Evolutionary conservation across 768 basidiomycete species (phyloP).

Genomic region (Hortiboletus campestris): DNA sequence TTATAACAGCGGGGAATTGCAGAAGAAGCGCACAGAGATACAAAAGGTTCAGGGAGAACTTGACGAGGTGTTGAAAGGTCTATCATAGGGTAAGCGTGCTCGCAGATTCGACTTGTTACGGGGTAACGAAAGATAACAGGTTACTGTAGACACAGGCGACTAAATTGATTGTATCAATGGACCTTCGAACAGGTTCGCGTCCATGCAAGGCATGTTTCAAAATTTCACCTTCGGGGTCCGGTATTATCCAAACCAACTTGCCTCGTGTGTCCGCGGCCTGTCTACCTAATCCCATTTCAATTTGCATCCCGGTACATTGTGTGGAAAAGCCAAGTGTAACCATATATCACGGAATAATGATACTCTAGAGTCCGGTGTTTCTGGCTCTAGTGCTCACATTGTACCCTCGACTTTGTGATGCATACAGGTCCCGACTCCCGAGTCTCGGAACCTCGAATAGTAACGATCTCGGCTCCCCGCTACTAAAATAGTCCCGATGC

Average conservation of each 20-base stretch:
- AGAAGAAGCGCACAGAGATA: slow-evolving; percentile 50
- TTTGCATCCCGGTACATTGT: not conserved
- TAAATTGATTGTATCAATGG: not conserved
- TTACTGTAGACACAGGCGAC: not conserved
- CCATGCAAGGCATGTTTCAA: not conserved
- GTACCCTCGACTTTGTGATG: not conserved
- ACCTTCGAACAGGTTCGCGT: not conserved
- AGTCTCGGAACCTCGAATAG: slow-evolving; percentile 1
- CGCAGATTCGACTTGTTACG: not conserved
- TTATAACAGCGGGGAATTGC: slow-evolving; percentile 43
- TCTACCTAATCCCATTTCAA: not conserved
- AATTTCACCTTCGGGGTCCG: not conserved
- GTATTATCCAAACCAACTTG: not conserved
- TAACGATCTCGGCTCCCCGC: not conserved
- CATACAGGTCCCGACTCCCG: not conserved
- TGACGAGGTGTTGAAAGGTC: slow-evolving; percentile 47
- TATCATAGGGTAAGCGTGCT: slow-evolving; percentile 24
- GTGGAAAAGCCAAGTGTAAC: not conserved
- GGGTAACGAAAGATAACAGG: not conserved
- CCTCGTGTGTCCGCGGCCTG: not conserved
- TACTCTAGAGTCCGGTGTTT: not conserved
- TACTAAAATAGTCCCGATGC: slow-evolving; percentile 4
- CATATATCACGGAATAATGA: not conserved
- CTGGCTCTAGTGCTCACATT: not conserved
- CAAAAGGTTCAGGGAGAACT: slow-evolving; percentile 54